Conservation (phyloP, 2,329 filamentous ascomycete species). For the Aspergillus cejpii region DNA sequence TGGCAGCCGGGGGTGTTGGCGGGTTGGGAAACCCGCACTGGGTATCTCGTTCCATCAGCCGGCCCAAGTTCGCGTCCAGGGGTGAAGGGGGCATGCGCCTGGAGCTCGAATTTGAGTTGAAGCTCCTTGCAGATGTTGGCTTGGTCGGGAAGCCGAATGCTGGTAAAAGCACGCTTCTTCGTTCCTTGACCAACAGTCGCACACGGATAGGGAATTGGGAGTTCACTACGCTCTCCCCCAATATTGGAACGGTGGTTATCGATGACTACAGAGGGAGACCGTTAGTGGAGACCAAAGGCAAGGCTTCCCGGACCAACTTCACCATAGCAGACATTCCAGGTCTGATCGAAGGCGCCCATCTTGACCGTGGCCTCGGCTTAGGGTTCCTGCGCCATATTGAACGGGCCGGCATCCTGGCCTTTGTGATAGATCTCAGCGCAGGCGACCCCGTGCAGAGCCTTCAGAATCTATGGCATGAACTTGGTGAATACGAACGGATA, state of each 20-base stretch:
- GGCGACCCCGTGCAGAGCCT: slow-evolving; percentile 74
- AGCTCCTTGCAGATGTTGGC: slow-evolving; percentile 89
- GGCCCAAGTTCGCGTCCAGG: slow-evolving; percentile 81
- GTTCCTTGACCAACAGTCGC: slow-evolving; percentile 79
- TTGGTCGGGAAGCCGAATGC: slow-evolving; percentile 93
- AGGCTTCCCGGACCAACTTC: slow-evolving; percentile 65
- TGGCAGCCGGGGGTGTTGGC: slow-evolving; percentile 81
- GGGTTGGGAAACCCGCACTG: slow-evolving; percentile 94
- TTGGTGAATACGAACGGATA: slow-evolving; percentile 77
- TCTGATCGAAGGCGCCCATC: slow-evolving; percentile 82
- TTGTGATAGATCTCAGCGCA: slow-evolving; percentile 78
- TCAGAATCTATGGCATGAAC: slow-evolving; percentile 80
- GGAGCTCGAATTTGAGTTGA: slow-evolving; percentile 80
- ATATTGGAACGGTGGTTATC: slow-evolving; percentile 90
- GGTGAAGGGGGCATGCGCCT: slow-evolving; percentile 74
- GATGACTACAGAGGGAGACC: slow-evolving; percentile 79
- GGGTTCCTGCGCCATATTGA: slow-evolving; percentile 93
- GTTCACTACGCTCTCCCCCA: slow-evolving; percentile 91
- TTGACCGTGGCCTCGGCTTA: slow-evolving; percentile 83
- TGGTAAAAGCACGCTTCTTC: slow-evolving; percentile 86
- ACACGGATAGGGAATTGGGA: slow-evolving; percentile 91
- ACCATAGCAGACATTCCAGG: slow-evolving; percentile 95
- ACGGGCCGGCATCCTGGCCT: slow-evolving; percentile 83
- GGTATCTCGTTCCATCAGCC: slow-evolving; percentile 62
- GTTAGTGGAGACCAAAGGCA: slow-evolving; percentile 43